phyloP scores from a whole-genome alignment of 108 stramenopile species.

The Craspedostauros australis region DNA sequence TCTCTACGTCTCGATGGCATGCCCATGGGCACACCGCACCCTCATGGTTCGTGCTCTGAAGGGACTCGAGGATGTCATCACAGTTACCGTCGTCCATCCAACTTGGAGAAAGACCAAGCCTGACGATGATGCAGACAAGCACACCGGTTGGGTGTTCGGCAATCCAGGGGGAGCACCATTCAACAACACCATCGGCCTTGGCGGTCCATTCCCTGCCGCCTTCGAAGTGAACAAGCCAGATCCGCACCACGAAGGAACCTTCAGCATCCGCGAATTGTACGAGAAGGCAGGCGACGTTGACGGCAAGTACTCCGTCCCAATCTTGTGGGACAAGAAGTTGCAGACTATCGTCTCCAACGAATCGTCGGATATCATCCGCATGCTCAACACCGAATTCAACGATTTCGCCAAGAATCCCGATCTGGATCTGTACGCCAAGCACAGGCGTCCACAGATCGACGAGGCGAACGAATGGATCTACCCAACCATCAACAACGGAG shows the following conservation, averaged over 20 bases:
- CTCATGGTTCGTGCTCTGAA: constrained; percentile 60
- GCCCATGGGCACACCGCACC: constrained; percentile 70
- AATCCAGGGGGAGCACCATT: constrained; percentile 10
- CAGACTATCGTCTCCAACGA: constrained; percentile 90
- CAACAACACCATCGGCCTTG: constrained; percentile 14
- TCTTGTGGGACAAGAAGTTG: constrained; percentile 87
- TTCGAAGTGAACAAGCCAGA: constrained; percentile 41
- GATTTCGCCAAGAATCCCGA: constrained; percentile 50
- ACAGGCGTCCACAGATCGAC: constrained; percentile 48
- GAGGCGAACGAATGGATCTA: constrained; percentile 78
- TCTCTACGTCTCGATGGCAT: constrained; percentile 52
- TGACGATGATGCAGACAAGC: constrained; percentile 55
- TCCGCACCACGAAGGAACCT: constrained; percentile 36
- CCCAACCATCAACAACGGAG: constrained; percentile 86
- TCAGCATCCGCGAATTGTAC: constrained; percentile 75
- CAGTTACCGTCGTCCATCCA: constrained; percentile 61
- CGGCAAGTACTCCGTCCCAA: constrained; percentile 84
- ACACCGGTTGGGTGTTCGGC: constrained; percentile 84
- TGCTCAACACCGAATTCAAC: constrained; percentile 85
- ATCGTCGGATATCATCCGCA: constrained; percentile 87
- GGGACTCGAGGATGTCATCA: constrained; percentile 84
- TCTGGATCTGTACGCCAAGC: constrained; percentile 76
- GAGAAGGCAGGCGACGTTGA: constrained; percentile 54
- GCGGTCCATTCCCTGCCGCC: constrained; percentile 15
- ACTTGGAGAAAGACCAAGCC: constrained; percentile 67